Base-by-base conservation (phyloP, 1,139 yeast genomes). In the Blastobotrys serpentis region DNA sequence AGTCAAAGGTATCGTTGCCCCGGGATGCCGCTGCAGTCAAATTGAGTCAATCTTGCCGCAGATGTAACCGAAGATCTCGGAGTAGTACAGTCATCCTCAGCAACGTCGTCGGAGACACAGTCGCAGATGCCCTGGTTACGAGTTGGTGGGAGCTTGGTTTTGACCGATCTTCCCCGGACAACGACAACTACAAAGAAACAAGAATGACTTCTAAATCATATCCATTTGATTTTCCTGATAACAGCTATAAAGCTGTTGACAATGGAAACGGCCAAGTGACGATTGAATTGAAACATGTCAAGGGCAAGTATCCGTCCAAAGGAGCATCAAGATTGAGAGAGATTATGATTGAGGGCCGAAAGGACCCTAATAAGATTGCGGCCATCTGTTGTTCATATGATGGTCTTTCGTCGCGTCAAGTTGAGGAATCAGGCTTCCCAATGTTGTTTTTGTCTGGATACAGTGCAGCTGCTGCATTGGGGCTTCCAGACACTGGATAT, bases 331-430 rank as follows among this genome's bases (percentile, higher is more conserved):
- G 43, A 22, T 34, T 51, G 23, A 45, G 54, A 32, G 34, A 52
- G 8, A 43, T 51, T 23, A 30, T 51, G 36, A 36, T 47, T 21
- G 52, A 49, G 39, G 49, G 51, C 5, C 40, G 48, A 29, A 19
- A 23, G 14, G 43, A 43, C 29, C 44, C 49, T 3, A 38, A 49
- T 6, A 51, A 49, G 40, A 46, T 51, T n/a, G 49, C 47, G 11
- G 52, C 54, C 11, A 48, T 51, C 19, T 47, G 51, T 36, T 51
- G 54, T 23, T 47, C 49, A 10, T 51, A 51, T 19, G 54, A 51
- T 21, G 54, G 48, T 3, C 33, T 51, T 8, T 49, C 52, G n/a
- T 43, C 52, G 11, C 38, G 52, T 32, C 52, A 51, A 25, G 48
- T 51, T 19, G 42, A 44, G 42, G 51, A 51, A 44, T 48, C 52